Percentiles rank a stretch among this genome's conserved stretches.
Conservation (phyloP, 805 yeast genomes). For the Monosporozyma yasuniensis region DNA sequence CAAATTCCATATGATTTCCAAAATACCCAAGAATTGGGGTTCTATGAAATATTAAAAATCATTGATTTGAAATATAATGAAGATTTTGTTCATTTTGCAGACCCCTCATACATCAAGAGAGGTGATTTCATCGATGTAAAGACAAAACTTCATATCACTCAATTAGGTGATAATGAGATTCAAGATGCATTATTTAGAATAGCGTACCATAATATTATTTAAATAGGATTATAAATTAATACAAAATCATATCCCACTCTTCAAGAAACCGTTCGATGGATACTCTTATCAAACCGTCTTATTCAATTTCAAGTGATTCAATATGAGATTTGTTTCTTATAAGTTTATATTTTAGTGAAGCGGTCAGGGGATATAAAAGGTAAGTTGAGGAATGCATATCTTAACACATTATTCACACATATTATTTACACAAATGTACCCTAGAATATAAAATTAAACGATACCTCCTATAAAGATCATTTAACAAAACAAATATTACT, state of each 20-base stretch:
- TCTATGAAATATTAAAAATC: constrained; percentile 22
- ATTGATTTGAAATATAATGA: constrained; percentile 25
- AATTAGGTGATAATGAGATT: constrained; percentile 28
- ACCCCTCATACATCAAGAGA: constrained; percentile 25
- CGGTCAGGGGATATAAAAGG: too few species aligned
- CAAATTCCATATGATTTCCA: constrained; percentile 13
- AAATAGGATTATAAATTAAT: constrained; percentile 1
- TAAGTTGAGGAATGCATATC: too few species aligned
- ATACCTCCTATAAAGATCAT: too few species aligned
- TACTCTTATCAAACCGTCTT: too few species aligned
- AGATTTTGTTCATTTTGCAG: constrained; percentile 9
- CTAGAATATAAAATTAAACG: too few species aligned
- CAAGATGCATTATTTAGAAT: constrained; percentile 33
- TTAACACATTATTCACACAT: too few species aligned
- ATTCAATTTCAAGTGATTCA: too few species aligned
- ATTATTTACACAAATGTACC: too few species aligned
- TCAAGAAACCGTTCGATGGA: too few species aligned
- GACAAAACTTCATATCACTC: constrained; percentile 11
- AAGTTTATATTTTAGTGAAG: too few species aligned
- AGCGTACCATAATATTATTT: constrained; percentile 19
- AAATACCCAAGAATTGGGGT: constrained; percentile 14
- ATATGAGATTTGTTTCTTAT: too few species aligned
- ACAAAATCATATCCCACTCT: not conserved
- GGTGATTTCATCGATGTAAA: constrained; percentile 24
- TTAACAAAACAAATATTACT: too few species aligned